Conservation (phyloP, 176 grass and related monocot genomes). For the Juncus inflexus region DNA sequence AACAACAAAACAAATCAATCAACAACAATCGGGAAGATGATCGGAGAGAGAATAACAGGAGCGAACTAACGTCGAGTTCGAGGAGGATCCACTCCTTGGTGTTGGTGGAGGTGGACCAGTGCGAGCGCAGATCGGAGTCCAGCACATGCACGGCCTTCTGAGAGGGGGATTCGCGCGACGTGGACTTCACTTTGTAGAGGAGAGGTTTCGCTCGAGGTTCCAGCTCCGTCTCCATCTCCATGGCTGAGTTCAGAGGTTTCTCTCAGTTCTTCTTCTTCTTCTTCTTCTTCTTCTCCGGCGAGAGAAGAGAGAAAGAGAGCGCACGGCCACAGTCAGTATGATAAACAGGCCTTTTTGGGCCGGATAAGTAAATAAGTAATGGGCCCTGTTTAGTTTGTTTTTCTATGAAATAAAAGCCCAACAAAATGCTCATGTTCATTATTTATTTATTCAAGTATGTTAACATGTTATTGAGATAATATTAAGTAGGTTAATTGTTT, state of each 20-base stretch:
- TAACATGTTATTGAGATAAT: too few relatives aligned
- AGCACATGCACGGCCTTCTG: conserved; percentile 76
- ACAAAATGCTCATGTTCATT: too few relatives aligned
- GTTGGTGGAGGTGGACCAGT: conserved; percentile 91
- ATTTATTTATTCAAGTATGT: too few relatives aligned
- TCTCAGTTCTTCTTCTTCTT: not conserved
- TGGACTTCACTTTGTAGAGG: conserved; percentile 72
- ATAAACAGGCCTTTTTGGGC: too few relatives aligned
- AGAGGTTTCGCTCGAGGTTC: conserved; percentile 48
- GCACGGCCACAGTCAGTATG: too few relatives aligned
- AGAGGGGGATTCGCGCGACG: conserved; percentile 69
- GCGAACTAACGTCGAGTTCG: conserved; percentile 51
- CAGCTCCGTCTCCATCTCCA: conserved; percentile 47
- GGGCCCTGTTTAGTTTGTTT: too few relatives aligned
- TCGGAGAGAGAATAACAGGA: not conserved
- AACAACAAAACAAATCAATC: not conserved
- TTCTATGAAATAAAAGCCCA: too few relatives aligned
- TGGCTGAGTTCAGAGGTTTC: not conserved
- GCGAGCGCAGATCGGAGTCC: conserved; percentile 76
- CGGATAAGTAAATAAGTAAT: too few relatives aligned
- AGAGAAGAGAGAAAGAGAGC: too few relatives aligned
- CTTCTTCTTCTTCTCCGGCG: not conserved
- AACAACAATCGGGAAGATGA: not conserved
- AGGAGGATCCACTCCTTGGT: conserved; percentile 98
- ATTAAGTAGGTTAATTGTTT: too few relatives aligned